Conservation (phyloP, 2,329 filamentous ascomycete species). For the Penicillium sp. region DNA sequence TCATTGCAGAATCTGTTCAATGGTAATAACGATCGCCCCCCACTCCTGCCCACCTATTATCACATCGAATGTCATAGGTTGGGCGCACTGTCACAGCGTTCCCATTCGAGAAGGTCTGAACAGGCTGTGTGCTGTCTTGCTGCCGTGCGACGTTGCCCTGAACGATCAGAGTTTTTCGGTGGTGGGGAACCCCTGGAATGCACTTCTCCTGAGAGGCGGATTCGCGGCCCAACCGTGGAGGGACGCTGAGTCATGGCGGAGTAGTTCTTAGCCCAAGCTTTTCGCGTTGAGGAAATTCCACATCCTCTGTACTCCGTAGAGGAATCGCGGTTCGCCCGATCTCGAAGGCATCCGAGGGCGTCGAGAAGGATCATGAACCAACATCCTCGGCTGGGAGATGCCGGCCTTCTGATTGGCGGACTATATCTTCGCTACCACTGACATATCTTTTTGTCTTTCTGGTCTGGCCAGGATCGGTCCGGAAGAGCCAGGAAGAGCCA, state of each 20-base stretch:
- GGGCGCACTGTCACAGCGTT: neutral
- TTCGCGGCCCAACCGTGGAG: constrained; percentile 2
- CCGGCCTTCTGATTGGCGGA: neutral
- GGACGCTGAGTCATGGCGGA: constrained; percentile 14
- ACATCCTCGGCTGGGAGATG: neutral
- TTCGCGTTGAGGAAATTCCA: neutral
- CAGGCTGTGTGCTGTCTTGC: neutral
- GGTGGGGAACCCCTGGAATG: constrained; percentile 2
- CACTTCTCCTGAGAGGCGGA: neutral
- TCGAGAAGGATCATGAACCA: neutral
- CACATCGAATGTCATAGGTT: constrained; percentile 1
- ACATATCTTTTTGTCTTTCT: neutral
- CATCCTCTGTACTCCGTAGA: neutral
- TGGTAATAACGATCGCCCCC: constrained; percentile 3
- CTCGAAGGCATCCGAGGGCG: neutral
- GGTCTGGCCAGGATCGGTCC: neutral
- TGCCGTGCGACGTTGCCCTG: too few relatives aligned
- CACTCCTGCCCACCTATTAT: neutral
- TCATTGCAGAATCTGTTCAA: constrained; percentile 18
- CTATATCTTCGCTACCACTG: neutral
- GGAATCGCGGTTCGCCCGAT: neutral
- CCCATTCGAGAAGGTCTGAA: constrained; percentile 5
- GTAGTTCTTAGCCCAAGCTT: constrained; percentile 13
- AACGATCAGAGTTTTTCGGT: neutral
- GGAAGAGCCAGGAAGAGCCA: neutral